phyloP scores from a whole-genome alignment of 2,329 filamentous ascomycete genomes.

The Ceratocystis ficicola region DNA sequence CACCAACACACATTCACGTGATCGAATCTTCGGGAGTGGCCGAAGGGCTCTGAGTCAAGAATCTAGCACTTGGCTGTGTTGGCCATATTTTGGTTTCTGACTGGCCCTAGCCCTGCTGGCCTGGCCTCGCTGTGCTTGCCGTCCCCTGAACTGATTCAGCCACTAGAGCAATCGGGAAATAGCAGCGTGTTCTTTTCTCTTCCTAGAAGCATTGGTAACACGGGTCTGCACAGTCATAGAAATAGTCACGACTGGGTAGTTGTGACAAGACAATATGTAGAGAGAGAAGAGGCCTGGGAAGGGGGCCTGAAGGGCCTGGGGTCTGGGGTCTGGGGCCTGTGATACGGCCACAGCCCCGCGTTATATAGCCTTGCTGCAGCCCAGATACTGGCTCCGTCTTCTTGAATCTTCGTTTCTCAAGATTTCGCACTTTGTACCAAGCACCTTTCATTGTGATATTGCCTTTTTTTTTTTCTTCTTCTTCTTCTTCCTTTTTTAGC shows the following conservation, averaged over 20 bases:
- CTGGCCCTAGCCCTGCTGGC: too few relatives aligned
- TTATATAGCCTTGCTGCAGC: constrained; percentile 2
- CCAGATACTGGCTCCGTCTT: background rate
- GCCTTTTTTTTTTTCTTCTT: background rate
- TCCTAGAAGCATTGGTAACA: background rate
- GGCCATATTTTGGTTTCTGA: too few relatives aligned
- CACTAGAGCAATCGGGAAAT: background rate
- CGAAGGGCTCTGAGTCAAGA: constrained; percentile 4
- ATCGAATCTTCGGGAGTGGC: background rate
- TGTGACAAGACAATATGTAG: background rate
- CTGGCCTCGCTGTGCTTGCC: background rate
- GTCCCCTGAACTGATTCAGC: background rate
- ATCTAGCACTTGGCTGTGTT: background rate
- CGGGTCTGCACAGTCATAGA: constrained; percentile 1
- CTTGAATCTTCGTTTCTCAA: background rate
- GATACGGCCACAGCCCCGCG: background rate
- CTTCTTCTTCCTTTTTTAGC: background rate
- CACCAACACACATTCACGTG: background rate
- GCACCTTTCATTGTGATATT: background rate
- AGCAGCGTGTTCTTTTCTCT: constrained; percentile 7
- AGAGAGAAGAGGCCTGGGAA: background rate
- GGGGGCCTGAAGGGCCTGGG: background rate
- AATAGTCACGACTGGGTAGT: background rate
- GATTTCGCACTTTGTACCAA: background rate
- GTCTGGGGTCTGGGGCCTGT: background rate